Evolutionary conservation across 75 land plant species (phyloP).

Genomic region (Sequoiadendron giganteum): DNA sequence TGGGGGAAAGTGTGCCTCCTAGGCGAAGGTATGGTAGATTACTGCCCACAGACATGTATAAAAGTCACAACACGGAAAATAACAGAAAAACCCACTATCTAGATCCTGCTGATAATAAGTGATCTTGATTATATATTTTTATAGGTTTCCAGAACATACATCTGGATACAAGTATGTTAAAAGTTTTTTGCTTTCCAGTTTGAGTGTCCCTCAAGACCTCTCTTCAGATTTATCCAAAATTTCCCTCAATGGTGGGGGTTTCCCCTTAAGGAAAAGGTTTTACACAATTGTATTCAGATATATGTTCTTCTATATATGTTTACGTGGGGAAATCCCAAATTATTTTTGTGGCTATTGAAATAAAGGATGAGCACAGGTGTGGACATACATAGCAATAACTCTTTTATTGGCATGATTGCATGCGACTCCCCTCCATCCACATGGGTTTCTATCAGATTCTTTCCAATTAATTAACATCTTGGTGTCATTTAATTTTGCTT

Average conservation of each 20-base stretch:
- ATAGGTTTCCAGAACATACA: too few relatives aligned
- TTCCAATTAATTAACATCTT: conserved; percentile 48
- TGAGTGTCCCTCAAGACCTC: too few relatives aligned
- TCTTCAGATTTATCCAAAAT: too few relatives aligned
- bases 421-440: conserved; percentile 62
- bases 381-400: conserved; percentile 53
- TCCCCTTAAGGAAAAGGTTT: too few relatives aligned
- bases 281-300: too few relatives aligned
- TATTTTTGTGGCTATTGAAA: neutral
- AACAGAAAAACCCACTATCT: neutral
- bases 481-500: conserved; percentile 37
- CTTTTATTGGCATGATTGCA: conserved; percentile 42
- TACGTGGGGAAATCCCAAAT: neutral
- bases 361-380: neutral
- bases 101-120: neutral
- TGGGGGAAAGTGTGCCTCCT: conserved; percentile 70
- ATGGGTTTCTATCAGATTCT: conserved; percentile 44
- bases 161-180: too few relatives aligned
- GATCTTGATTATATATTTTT: neutral
- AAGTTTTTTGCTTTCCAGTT: too few relatives aligned
- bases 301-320: too few relatives aligned
- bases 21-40: conserved; percentile 76
- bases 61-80: neutral
- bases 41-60: conserved; percentile 34
- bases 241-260: too few relatives aligned